Base-by-base conservation (phyloP, 164 flowering plant genomes). In the Amborella trichopoda region DNA sequence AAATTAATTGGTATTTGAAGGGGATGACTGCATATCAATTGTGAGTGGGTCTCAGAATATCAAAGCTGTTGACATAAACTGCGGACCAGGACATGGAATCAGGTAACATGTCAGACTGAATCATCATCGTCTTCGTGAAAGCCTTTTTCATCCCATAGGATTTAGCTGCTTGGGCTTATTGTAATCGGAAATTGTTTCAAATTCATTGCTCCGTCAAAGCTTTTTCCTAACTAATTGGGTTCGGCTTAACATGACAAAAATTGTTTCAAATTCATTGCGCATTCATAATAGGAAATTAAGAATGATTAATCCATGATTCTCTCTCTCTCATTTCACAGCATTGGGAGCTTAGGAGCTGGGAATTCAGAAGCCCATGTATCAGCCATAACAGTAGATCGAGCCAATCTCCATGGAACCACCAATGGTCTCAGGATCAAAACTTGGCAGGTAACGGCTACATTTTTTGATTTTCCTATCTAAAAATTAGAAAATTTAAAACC, bases 41-140 rank as follows among this genome's bases (percentile, higher is more conserved):
- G 77, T 48, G 21, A 63, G 53, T 44, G 84, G 75, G 20, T 60
- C 80, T 13, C 25, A 47, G 48, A 66, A 51, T 27, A 63, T 72
- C 10, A 59, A 32, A 41, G 74, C 67, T 20, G 54, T 33, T 4
- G 64, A 62, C 18, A 72, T 77, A 24, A 60, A 54, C 1, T 81
- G 84, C 54, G 89, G 89, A 38, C 89, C 89, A 22, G 89, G 89
- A 19, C 88, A 80, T 62, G 83, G 88, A 21, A 75, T 80, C 55
- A 80, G 87, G 83, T 80, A 11, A 23, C 11, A 22, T 11, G 11
- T 17, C 37, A n/a, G n/a, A n/a, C n/a, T n/a, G n/a, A n/a, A n/a
- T n/a, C n/a, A n/a, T n/a, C n/a, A n/a, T n/a, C n/a, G n/a, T n/a
- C n/a, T n/a, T n/a, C n/a, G n/a, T n/a, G n/a, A n/a, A n/a, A n/a